Evolutionary conservation across 768 basidiomycete genomes (phyloP).

Genomic region (Amanita rubescens): DNA sequence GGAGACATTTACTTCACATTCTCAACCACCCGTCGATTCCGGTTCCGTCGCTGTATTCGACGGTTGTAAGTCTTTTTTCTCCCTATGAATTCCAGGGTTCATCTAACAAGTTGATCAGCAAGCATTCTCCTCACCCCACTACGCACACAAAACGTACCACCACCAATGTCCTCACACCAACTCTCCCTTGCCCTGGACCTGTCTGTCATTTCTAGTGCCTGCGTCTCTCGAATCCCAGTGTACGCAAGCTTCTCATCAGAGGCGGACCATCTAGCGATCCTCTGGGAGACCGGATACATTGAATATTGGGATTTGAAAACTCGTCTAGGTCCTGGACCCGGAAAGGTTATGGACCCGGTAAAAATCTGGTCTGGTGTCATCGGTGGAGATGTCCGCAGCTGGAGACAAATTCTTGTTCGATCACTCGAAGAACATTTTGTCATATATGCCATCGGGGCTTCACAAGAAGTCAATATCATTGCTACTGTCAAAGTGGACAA

Average conservation of each 20-base stretch:
- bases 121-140: constrained; percentile 84
- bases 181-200: constrained; percentile 23
- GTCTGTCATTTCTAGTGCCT: constrained; percentile 11
- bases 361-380: constrained; percentile 28
- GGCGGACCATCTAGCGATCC: constrained; percentile 51
- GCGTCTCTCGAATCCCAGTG: constrained; percentile 40
- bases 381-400: constrained; percentile 14
- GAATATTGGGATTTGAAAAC: constrained; percentile 68
- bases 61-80: constrained; percentile 52
- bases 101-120: constrained; percentile 34
- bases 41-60: constrained; percentile 88
- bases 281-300: constrained; percentile 65
- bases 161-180: constrained; percentile 83
- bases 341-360: constrained; percentile 52
- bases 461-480: constrained; percentile 25
- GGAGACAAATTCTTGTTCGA: constrained; percentile 27
- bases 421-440: constrained; percentile 10
- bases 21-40: constrained; percentile 60
- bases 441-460: constrained; percentile 34
- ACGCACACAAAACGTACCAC: constrained; percentile 90
- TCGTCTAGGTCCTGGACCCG: constrained; percentile 47
- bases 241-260: constrained; percentile 56
- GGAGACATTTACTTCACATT: constrained; percentile 65
- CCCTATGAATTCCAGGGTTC: not conserved
- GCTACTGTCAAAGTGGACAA: constrained; percentile 20